A percentile compares a stretch with the other conserved stretches of the same genome.
Conservation (phyloP, 2,329 filamentous ascomycete species). For the Colletotrichum gigasporum region DNA sequence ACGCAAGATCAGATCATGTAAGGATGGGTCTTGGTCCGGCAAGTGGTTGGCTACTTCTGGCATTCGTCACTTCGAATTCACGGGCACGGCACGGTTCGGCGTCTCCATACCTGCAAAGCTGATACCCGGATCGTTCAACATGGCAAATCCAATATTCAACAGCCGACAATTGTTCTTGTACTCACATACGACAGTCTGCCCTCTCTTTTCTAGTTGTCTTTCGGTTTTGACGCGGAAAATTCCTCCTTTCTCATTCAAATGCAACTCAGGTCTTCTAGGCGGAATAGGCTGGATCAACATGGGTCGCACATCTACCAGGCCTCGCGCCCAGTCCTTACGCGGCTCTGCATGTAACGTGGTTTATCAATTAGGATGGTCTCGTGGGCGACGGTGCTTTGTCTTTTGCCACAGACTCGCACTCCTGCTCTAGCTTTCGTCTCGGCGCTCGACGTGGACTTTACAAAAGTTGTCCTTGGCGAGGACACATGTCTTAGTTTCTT, state of each 20-base stretch:
- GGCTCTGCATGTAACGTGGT: constrained; percentile 4
- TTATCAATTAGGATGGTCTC: not conserved
- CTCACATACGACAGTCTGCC: not conserved
- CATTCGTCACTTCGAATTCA: not conserved
- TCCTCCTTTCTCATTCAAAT: not conserved
- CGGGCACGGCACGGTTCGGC: not conserved
- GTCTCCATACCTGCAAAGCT: not conserved
- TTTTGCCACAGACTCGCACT: not conserved
- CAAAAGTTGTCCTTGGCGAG: constrained; percentile 13
- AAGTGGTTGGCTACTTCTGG: not conserved
- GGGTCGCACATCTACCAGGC: not conserved
- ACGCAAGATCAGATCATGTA: constrained; percentile 99
- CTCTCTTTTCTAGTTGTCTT: not conserved
- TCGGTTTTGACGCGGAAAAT: constrained; percentile 5
- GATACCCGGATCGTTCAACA: not conserved
- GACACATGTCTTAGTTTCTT: not conserved
- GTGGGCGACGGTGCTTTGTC: not conserved
- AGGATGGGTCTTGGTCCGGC: constrained; percentile 13
- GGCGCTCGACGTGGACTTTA: not conserved
- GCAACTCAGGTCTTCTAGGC: not conserved
- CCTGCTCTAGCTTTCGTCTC: not conserved
- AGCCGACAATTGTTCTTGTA: not conserved
- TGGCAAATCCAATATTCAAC: not conserved
- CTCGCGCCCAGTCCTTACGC: not conserved
- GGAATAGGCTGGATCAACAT: not conserved